phyloP scores from a whole-genome alignment of 2,329 filamentous ascomycete species.

The Exophiala alcalophila region DNA sequence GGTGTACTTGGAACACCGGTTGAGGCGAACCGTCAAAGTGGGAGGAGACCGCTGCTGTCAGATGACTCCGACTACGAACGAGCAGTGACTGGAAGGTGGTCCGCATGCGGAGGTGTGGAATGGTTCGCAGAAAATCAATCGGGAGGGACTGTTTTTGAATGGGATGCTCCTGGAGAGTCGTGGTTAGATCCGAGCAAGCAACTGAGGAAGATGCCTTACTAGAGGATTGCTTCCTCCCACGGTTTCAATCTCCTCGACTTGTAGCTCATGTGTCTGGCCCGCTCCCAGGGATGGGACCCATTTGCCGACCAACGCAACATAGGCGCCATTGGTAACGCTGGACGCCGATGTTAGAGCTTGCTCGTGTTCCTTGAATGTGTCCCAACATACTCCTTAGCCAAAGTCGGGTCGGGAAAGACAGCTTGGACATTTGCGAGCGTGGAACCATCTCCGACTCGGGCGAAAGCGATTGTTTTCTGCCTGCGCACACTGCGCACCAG shows the following conservation, averaged over 20 bases:
- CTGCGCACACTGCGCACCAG: conserved; percentile 57
- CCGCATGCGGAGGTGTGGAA: conserved; percentile 82
- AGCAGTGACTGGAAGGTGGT: conserved; percentile 77
- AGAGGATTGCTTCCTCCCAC: conserved; percentile 68
- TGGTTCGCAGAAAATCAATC: conserved; percentile 78
- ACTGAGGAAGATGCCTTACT: conserved; percentile 4
- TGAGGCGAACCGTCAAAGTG: conserved; percentile 70
- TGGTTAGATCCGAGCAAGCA: conserved; percentile 2
- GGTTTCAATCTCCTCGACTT: conserved; percentile 65
- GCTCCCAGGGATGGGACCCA: conserved; percentile 68
- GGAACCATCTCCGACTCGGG: conserved; percentile 83
- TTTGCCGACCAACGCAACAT: conserved; percentile 71
- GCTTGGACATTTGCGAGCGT: conserved; percentile 76
- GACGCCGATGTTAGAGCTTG: conserved; percentile 25
- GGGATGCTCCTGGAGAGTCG: conserved; percentile 70
- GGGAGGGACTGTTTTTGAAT: conserved; percentile 96
- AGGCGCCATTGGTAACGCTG: conserved; percentile 78
- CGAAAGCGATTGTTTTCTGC: conserved; percentile 80
- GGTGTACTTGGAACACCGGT: conserved; percentile 71
- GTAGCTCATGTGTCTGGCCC: conserved; percentile 75
- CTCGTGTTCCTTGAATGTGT: conserved; percentile 30
- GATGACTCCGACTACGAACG: conserved; percentile 77
- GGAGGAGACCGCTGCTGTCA: conserved; percentile 67
- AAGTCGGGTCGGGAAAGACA: conserved; percentile 63
- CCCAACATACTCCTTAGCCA: conserved; percentile 66